Evolutionary conservation across 2,329 filamentous ascomycete genomes (phyloP), one percentile per base, ranked within the genome.

Genomic region (Ceratocystis albifundus): DNA sequence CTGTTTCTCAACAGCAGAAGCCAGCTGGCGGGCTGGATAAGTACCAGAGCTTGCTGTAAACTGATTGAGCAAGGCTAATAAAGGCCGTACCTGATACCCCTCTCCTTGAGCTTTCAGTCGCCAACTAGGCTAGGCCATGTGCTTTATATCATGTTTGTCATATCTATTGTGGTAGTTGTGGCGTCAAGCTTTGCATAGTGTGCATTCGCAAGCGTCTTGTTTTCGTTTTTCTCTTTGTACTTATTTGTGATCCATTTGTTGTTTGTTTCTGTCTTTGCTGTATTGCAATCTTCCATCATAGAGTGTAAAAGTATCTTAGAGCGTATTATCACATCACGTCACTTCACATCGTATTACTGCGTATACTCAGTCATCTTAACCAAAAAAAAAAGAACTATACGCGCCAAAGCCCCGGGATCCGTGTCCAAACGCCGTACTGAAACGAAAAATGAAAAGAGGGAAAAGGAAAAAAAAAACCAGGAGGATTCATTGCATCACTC

Each of bases 1-100:
- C 66, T 59, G 73, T 70, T 72, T 71, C 68, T 32, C 71, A 70
- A 71, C 70, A 62, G 36, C 68, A 67, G 55, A 74, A 75, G 66
- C 75, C 74, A 67, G 80, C 79, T 71, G 79, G 80, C 4, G 84
- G 85, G 0, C 76, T 88, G 75, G 84, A 87, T 74, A 86, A 85
- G 75, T 88, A 88, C 70, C 82, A 86, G 74, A 88, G 86, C 75
- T 73, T 88, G 70, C 74, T 88, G 70, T 88, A 76, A 71, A 15
- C 22, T 30, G 10, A 2, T n/a, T 15, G 28, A 28, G 53, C 53
- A 17, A 17, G 53, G 50, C n/a, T 17, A n/a, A 15, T 12, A 5
- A 25, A 17, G 28, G 17, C 12, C 4, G 53, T 8, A 28, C 4
- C 1, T 12, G 25, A n/a, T 20, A 2, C 32, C n/a, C 32, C 7